Evolutionary conservation across 768 basidiomycete genomes (phyloP), one percentile per base, ranked within the genome.

Genomic region (Tephrocybe rancida): DNA sequence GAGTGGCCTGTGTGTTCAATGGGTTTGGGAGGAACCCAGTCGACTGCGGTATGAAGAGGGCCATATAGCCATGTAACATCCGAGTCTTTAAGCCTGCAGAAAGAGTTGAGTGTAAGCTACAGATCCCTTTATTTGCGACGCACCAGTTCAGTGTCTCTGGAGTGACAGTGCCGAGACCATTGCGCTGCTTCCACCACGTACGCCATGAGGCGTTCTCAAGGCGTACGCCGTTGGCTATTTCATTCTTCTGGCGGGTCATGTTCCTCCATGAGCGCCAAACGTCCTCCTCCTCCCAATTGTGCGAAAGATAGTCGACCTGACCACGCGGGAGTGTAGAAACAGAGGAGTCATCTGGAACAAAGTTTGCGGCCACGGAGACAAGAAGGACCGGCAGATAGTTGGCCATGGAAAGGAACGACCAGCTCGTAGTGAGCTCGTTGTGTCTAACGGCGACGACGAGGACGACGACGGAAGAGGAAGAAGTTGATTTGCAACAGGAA

Each of bases 61-160:
- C 96, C 96, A 64, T 99, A 98, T 0, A 99, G 83, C 96, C 96
- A 99, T 1, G 97, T 99, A 35, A 98, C 96, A 68, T 99, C 96
- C 5, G 92, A 95, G 71, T 99, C 96, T 71, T 99, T 99, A 63
- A 99, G 85, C 96, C 96, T 98, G 74, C 3, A 44, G 39, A 37
- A 29, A 38, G 38, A 32, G 34, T 55, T 56, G 53, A 50, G 3
- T 2, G 10, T 14, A 25, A 37, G 34, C 32, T 43, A 45, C 18
- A 38, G 55, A 4, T 49, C n/a, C n/a, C n/a, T n/a, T n/a, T n/a
- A n/a, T n/a, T n/a, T 38, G 52, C 37, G 30, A 71, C 89, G 64
- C 65, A 98, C 96, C 96, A 99, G 70, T 99, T 99, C 62, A 99
- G 84, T 3, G 95, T 97, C 77, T 99, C 97, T 53, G 96, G 96